These are phyloP conservation scores for Symbiodinium pilosum DNA, from an alignment of 73 alveolate genomes.

Conservation along the genomic window DNA sequence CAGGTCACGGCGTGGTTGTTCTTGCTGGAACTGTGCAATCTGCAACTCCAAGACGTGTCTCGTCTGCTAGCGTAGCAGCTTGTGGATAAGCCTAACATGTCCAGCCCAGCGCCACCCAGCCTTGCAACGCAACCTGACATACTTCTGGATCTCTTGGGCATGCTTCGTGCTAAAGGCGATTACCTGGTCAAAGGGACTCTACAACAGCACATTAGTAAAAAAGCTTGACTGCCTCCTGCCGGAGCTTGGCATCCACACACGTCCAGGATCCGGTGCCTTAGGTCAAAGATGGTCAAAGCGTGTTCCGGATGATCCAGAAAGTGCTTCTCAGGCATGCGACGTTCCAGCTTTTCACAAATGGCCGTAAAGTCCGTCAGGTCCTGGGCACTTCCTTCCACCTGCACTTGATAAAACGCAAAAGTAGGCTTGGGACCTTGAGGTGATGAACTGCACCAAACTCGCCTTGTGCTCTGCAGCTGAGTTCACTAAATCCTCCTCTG, in stretches of 20 bases:
- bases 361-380: slow-evolving; percentile 33
- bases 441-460: neutral
- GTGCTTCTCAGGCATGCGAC: neutral
- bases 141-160: slow-evolving; percentile 40
- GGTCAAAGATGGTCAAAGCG: too few species aligned
- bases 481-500: neutral
- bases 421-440: neutral
- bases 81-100: too few species aligned
- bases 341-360: slow-evolving; percentile 37
- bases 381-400: slow-evolving; percentile 63
- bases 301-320: too few species aligned
- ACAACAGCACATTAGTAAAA: neutral
- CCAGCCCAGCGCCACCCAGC: neutral
- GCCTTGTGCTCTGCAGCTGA: neutral
- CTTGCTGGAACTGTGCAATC: too few species aligned
- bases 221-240: neutral
- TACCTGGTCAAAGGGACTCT: neutral
- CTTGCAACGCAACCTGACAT: slow-evolving; percentile 34
- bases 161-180: slow-evolving; percentile 53
- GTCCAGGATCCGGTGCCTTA: slow-evolving; percentile 1
- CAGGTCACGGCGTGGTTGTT: too few species aligned
- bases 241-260: neutral
- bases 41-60: too few species aligned
- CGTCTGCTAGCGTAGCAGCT: too few species aligned
- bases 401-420: neutral